Evolutionary conservation across 495 filamentous ascomycete genomes (phyloP).

Genomic region (Hyaloscypha variabilis): DNA sequence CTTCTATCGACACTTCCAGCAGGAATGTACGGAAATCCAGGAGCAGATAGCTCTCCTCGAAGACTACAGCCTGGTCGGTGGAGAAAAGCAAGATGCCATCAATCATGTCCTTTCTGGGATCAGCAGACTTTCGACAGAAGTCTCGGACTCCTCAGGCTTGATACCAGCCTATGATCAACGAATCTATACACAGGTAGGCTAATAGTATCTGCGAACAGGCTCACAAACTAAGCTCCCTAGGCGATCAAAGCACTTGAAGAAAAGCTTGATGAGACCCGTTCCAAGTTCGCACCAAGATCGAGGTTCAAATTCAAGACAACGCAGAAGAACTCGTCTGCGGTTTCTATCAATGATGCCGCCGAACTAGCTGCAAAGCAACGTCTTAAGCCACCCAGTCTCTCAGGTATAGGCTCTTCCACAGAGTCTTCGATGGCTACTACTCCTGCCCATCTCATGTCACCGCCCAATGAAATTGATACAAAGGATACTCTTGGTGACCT

Average conservation of each 20-base stretch:
- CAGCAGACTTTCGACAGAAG: conserved; percentile 64
- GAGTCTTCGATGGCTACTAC: conserved; percentile 55
- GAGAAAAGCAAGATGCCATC: conserved; percentile 64
- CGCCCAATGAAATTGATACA: conserved; percentile 40
- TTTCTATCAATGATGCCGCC: conserved; percentile 59
- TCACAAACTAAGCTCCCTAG: conserved; percentile 37
- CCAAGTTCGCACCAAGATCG: conserved; percentile 60
- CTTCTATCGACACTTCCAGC: conserved; percentile 80
- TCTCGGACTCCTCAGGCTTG: conserved; percentile 68
- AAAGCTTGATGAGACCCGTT: conserved; percentile 61
- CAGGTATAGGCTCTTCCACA: conserved; percentile 39
- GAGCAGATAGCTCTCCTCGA: conserved; percentile 61
- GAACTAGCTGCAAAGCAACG: conserved; percentile 51
- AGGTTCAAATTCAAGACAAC: conserved; percentile 75
- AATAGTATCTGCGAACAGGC: background rate
- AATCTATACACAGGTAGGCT: conserved; percentile 66
- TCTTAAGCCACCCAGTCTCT: conserved; percentile 38
- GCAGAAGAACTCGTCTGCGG: conserved; percentile 57
- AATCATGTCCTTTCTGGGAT: conserved; percentile 70
- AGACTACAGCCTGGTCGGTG: conserved; percentile 51
- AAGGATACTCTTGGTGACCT: conserved; percentile 35
- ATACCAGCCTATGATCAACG: conserved; percentile 79
- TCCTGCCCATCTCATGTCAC: conserved; percentile 53
- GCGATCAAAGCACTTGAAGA: conserved; percentile 70
- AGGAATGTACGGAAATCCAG: conserved; percentile 62